phyloP scores from a whole-genome alignment of 495 filamentous ascomycete genomes.

The Aspergillus funiculosus region DNA sequence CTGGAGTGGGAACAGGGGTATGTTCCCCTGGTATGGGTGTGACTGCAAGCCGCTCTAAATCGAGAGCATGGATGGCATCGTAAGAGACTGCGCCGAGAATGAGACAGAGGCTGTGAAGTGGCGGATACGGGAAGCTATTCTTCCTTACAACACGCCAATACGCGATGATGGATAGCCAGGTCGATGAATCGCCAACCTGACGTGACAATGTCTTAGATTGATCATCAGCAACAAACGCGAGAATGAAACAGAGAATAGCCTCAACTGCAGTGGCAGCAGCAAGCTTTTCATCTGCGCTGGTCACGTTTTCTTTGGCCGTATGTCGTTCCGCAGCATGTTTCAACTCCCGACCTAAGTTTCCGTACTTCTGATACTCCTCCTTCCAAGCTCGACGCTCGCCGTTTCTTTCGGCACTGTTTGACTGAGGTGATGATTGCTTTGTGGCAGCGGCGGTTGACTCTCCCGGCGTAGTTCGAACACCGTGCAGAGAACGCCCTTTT shows the following conservation, averaged over 20 bases:
- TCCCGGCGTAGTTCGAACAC: constrained; percentile 23
- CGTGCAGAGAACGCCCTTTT: constrained; percentile 24
- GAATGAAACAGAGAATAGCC: constrained; percentile 45
- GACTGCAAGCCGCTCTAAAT: constrained; percentile 41
- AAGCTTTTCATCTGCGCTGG: constrained; percentile 33
- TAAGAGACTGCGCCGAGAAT: constrained; percentile 46
- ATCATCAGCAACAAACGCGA: constrained; percentile 46
- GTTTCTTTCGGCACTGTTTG: constrained; percentile 24
- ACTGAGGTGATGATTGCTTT: constrained; percentile 29
- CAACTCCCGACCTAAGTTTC: constrained; percentile 40
- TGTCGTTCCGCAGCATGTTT: constrained; percentile 45
- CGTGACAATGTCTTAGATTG: constrained; percentile 32
- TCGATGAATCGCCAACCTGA: constrained; percentile 35
- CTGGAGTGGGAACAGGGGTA: constrained; percentile 34
- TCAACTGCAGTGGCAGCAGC: constrained; percentile 43
- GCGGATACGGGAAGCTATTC: constrained; percentile 33
- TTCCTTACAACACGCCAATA: constrained; percentile 43
- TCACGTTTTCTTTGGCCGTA: constrained; percentile 28
- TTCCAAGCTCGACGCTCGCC: constrained; percentile 41
- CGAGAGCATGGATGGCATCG: constrained; percentile 40
- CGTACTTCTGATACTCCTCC: constrained; percentile 41
- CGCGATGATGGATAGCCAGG: constrained; percentile 47
- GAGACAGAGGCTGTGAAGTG: constrained; percentile 37
- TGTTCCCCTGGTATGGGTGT: constrained; percentile 38
- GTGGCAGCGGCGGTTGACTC: constrained; percentile 18